Conservation (phyloP, 202 grass and related monocot genomes). For the Zizania palustris region DNA sequence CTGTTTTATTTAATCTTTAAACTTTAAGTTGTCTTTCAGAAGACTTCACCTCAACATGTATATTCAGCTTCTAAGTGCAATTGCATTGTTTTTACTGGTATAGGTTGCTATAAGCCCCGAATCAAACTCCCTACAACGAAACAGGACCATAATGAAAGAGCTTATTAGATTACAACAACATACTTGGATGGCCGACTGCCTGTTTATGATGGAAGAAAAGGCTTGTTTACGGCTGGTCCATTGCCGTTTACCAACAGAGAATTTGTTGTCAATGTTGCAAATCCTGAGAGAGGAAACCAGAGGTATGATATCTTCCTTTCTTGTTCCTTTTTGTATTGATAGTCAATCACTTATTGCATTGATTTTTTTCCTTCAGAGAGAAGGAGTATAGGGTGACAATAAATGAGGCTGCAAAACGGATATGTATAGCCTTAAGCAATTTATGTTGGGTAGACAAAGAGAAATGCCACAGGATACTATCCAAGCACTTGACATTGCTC, state of each 20-base stretch:
- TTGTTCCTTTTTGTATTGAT: background rate
- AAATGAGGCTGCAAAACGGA: slow-evolving; percentile 50
- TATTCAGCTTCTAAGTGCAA: background rate
- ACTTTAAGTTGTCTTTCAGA: too few species aligned
- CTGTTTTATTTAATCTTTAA: too few species aligned
- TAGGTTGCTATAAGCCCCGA: slow-evolving; percentile 62
- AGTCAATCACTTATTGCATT: too few species aligned
- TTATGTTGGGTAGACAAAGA: slow-evolving; percentile 46
- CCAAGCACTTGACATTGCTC: slow-evolving; percentile 73
- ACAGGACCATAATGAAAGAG: slow-evolving; percentile 55
- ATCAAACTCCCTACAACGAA: slow-evolving; percentile 34
- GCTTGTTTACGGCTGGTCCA: slow-evolving; percentile 63
- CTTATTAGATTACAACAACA: slow-evolving; percentile 41
- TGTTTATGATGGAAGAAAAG: slow-evolving; percentile 66
- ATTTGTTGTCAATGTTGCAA: slow-evolving; percentile 50
- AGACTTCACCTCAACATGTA: background rate
- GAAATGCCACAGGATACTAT: slow-evolving; percentile 66
- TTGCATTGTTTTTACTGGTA: background rate
- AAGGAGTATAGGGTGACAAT: slow-evolving; percentile 61
- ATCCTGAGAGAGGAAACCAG: slow-evolving; percentile 41
- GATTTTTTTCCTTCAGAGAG: slow-evolving; percentile 34
- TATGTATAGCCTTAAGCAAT: slow-evolving; percentile 52
- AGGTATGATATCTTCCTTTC: slow-evolving; percentile 17
- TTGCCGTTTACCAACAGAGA: slow-evolving; percentile 57
- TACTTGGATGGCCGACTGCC: slow-evolving; percentile 49